Evolutionary conservation across 768 basidiomycete species (phyloP), one percentile per base, ranked within the genome.

Genomic region (Leccinum uliginosum): DNA sequence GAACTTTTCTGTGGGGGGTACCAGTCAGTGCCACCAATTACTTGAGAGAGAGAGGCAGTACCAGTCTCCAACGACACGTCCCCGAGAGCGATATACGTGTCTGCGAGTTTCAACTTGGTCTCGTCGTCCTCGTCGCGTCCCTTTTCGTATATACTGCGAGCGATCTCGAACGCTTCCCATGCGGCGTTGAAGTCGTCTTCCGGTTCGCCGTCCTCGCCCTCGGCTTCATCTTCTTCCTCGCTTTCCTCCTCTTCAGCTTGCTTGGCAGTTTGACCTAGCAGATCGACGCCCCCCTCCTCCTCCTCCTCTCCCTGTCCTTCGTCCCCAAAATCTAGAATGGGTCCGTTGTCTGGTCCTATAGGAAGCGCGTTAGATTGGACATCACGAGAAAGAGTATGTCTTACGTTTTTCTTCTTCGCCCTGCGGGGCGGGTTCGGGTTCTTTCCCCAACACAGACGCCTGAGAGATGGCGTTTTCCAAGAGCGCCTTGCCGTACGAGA

Each of bases 161-260:
- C 95, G 55, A 96, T 84, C 63, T 99, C 97, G n/a, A 99, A 78
- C 3, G 96, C 87, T 67, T 97, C 91, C 94, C 96, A 99, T 12
- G 97, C 93, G 24, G 92, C 93, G 62, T 96, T 97, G 71, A 97
- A 97, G 66, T 98, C 97, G 63, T 99, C 97, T 65, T 97, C 96
- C 0, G 91, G 92, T 64, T 91, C 92, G 6, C 44, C 44, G 9
- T 45, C 44, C 14, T 45, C 44, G 12, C 44, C 89, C 4, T 83
- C 88, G 2, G 75, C 89, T 9, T 80, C 65, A 0, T 80, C 84
- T 3, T 78, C 82, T 0, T 79, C 84, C 0, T 76, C 83, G 0
- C 76, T 84, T 2, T 74, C 81, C 12, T 78, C 81, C 11, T 78
- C 80, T 8, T 79, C 80, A 1, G 67, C 71, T 54, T 81, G 80